Base-by-base conservation (phyloP, 2,329 filamentous ascomycete genomes). In the Didymella glomerata region DNA sequence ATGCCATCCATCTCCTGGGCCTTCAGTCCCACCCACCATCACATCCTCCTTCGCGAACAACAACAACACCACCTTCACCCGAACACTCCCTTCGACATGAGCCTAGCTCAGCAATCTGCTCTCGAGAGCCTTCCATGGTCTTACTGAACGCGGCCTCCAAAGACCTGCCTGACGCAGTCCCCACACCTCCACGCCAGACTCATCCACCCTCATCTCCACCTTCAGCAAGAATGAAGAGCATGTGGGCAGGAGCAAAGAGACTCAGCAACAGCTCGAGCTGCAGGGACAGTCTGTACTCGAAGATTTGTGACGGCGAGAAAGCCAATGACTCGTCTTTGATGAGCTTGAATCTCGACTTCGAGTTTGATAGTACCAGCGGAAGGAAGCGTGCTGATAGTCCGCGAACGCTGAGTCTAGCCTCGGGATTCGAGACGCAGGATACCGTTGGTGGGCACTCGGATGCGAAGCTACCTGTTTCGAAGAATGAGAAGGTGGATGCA, bases 1-100 rank as follows among this genome's bases (percentile, higher is more conserved):
- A 75, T 56, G 68, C 65, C 24, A 66, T 67, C 48, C 69, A 64
- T 25, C 65, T 72, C 5, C 47, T 72, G 16, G 54, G 67, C 48
- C 61, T 72, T 1, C 64, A 66, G 40, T 65, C 65, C 13, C 48
- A 49, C 5, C 47, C 38, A 20, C 59, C 51, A 40, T 62, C 67
- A 25, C 65, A 62, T 5, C 58, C 57, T 27, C 59, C 60, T n/a
- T 64, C 54, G 14, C 50, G 54, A n/a, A 60, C 57, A 55, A 47
- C 56, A 16, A 62, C 65, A 34, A 60, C 54, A 18, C 60, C 56
- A 20, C 61, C 57, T 36, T 66, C 62, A 22, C 61, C 54, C 18
- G 56, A 63, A 36, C 48, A 55, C 42, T 60, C 65, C 24, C 52
- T 60, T 24, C 54, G 54, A 28, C 44, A 60, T 18, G 48, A 52